Evolutionary conservation across 2,329 filamentous ascomycete species (phyloP), one percentile per base, ranked within the genome.

Genomic region (Colletotrichum agaves): DNA sequence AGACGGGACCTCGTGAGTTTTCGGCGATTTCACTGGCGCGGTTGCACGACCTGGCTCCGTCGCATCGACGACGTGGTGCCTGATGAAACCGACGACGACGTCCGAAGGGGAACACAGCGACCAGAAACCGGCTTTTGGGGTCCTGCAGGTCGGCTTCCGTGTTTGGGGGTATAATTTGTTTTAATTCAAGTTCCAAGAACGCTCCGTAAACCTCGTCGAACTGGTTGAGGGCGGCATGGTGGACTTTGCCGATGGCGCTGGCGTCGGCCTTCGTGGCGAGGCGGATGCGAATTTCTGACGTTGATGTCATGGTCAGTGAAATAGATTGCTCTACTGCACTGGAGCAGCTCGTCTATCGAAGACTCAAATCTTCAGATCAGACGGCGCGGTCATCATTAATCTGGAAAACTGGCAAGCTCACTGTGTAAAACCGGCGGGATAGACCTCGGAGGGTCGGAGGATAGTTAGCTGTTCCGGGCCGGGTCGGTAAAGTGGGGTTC

Each of bases 181-280:
- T 31, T 5, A 72, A 71, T 15, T 69, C 47, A 17, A 13, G 60
- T 3, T 52, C 53, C 27, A 73, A 71, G 23, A 73, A 73, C 0
- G 69, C 63, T 2, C 43, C 66, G 58, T 73, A 73, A 12, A 74
- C 72, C 2, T 64, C 63, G 55, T 73, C 62, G 39, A 69, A 71
- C 10, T 13, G 41, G 0, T 56, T 57, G 7, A 74, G 61, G 8
- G 72, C 72, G 33, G 65, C 63, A 35, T 72, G 71, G 17, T 73
- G 72, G 11, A 65, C 60, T 15, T 50, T 44, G 4, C 58, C 59
- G 3, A 73, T 72, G 27, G 61, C 61, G 39, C 50, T 27, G 8
- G 58, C 64, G 41, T 73, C 71, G 3, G 61, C 65, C 1, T 43
- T 5, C 17, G 62, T 63, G 2, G 71, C 73, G 2, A 13, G 41